Conservation (phyloP, 441 rosid species). For the Jatropha podagrica region DNA sequence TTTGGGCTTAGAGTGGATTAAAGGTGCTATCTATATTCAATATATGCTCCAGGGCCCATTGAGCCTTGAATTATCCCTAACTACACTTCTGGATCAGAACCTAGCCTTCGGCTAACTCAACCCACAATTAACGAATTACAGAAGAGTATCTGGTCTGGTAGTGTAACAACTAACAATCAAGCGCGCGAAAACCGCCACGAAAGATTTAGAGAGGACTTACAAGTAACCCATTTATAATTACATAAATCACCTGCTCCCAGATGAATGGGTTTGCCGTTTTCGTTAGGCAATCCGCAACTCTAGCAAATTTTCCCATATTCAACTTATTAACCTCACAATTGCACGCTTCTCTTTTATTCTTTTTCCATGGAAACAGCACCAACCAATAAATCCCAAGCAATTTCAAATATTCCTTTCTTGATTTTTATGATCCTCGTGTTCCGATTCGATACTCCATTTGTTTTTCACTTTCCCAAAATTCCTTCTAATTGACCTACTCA, state of each 20-base stretch:
- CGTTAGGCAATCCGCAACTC: conserved; percentile 33
- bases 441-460: not conserved
- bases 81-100: too few relatives aligned
- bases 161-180: too few relatives aligned
- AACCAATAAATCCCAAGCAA: not conserved
- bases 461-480: not conserved
- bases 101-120: too few relatives aligned
- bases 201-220: not conserved
- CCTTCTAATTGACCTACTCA: not conserved
- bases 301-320: conserved; percentile 17
- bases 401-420: not conserved
- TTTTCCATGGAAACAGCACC: not conserved
- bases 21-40: too few relatives aligned
- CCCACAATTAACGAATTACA: too few relatives aligned
- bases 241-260: not conserved
- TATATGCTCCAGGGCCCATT: too few relatives aligned
- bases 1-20: too few relatives aligned
- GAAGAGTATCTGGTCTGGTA: too few relatives aligned
- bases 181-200: too few relatives aligned
- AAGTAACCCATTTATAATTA: not conserved
- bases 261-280: not conserved
- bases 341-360: not conserved
- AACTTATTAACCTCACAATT: not conserved
- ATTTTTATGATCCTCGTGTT: not conserved
- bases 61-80: too few relatives aligned